phyloP scores from a whole-genome alignment of 805 yeast species.

The Zygosaccharomyces lentus region DNA sequence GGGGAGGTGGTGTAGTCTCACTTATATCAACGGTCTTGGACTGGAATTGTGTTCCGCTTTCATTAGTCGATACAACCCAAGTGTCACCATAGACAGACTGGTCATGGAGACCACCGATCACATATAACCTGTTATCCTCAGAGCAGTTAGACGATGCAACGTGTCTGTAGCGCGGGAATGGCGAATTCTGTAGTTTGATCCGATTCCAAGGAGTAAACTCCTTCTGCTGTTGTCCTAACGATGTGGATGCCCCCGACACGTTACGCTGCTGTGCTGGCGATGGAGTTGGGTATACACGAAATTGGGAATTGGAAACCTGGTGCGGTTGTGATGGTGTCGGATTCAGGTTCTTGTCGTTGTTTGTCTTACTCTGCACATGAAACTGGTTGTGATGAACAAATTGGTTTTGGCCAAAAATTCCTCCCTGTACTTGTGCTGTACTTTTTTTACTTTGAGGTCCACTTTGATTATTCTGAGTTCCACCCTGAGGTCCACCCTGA shows the following conservation, averaged over 20 bases:
- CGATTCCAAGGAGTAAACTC: slow-evolving; percentile 60
- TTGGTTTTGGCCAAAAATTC: slow-evolving; percentile 8
- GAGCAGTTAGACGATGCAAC: slow-evolving; percentile 74
- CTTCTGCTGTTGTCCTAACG: slow-evolving; percentile 19
- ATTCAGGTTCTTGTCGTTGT: slow-evolving; percentile 6
- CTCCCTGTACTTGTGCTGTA: slow-evolving; percentile 1
- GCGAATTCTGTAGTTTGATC: slow-evolving; percentile 62
- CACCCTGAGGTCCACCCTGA: neutral
- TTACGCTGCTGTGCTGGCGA: slow-evolving; percentile 30
- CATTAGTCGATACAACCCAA: slow-evolving; percentile 66
- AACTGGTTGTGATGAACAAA: slow-evolving; percentile 15
- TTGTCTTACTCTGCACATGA: slow-evolving; percentile 14
- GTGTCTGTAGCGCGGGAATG: slow-evolving; percentile 94
- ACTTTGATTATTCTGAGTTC: slow-evolving; percentile 3
- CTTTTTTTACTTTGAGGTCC: slow-evolving; percentile 9
- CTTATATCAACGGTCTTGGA: slow-evolving; percentile 60
- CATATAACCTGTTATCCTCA: slow-evolving; percentile 73
- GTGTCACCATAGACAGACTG: slow-evolving; percentile 92
- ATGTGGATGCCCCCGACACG: slow-evolving; percentile 30
- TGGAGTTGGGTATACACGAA: slow-evolving; percentile 25
- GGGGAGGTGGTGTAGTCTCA: slow-evolving; percentile 84
- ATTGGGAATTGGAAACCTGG: slow-evolving; percentile 8
- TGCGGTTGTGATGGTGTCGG: slow-evolving; percentile 18
- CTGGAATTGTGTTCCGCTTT: slow-evolving; percentile 37
- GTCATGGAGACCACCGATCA: slow-evolving; percentile 95